Percentiles rank a stretch among this genome's conserved stretches.
These are phyloP conservation scores for Grosmannia serpens DNA, from an alignment of 2,329 filamentous ascomycete species.

Conservation along the genomic window DNA sequence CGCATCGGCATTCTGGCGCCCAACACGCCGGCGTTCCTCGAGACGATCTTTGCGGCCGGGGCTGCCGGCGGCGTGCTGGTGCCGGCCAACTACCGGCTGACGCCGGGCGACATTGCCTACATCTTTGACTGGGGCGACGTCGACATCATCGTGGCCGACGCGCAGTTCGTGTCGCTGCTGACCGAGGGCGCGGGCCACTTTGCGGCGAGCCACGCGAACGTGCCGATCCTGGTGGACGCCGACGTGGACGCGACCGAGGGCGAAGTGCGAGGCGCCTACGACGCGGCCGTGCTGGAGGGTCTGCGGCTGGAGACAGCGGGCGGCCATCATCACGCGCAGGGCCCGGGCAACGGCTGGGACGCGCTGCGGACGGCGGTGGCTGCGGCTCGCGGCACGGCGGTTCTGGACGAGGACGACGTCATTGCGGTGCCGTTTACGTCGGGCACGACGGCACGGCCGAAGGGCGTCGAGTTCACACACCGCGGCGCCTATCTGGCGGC, in stretches of 20 bases:
- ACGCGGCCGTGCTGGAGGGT: constrained; percentile 73
- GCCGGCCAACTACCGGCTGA: constrained; percentile 52
- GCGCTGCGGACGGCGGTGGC: constrained; percentile 52
- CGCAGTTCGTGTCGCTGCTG: constrained; percentile 64
- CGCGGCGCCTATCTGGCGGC: constrained; percentile 77
- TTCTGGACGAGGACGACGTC: constrained; percentile 63
- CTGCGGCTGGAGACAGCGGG: constrained; percentile 56
- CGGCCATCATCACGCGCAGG: constrained; percentile 18
- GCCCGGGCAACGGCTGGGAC: constrained; percentile 56
- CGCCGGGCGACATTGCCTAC: constrained; percentile 76
- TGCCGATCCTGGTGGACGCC: constrained; percentile 65
- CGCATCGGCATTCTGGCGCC: constrained; percentile 78
- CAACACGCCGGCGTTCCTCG: constrained; percentile 91
- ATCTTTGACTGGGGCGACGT: constrained; percentile 83
- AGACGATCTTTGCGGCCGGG: constrained; percentile 77
- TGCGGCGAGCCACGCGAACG: constrained; percentile 43
- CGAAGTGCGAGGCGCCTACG: constrained; percentile 65
- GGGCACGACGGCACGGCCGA: constrained; percentile 82
- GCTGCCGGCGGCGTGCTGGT: constrained; percentile 73
- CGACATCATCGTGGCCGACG: constrained; percentile 76
- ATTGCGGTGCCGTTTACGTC: constrained; percentile 89
- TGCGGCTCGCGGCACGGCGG: constrained; percentile 14
- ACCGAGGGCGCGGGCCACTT: constrained; percentile 37
- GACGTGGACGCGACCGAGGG: constrained; percentile 73
- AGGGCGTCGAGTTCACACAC: constrained; percentile 88